phyloP scores from a whole-genome alignment of 2,329 filamentous ascomycete genomes.

The Neocucurbitaria cava region DNA sequence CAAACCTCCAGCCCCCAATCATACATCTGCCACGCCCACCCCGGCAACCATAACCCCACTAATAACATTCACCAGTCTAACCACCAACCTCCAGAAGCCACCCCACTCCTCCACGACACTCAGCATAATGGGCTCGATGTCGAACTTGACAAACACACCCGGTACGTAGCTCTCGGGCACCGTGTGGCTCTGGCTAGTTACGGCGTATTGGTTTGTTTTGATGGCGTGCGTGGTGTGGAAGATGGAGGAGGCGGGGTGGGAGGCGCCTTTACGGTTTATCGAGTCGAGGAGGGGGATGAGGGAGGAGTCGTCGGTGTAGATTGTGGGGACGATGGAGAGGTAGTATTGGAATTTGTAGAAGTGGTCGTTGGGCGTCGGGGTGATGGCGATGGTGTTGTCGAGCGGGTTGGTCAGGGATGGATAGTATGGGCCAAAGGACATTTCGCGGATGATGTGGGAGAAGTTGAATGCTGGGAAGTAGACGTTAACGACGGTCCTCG shows the following conservation, averaged over 20 bases:
- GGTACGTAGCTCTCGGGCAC: conserved; percentile 76
- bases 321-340: conserved; percentile 90
- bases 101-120: conserved; percentile 83
- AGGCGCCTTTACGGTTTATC: conserved; percentile 44
- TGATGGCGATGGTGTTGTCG: conserved; percentile 87
- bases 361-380: conserved; percentile 73
- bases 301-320: conserved; percentile 69
- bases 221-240: conserved; percentile 64
- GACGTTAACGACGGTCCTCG: conserved; percentile 12
- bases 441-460: conserved; percentile 92
- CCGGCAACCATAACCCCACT: conserved; percentile 91
- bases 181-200: conserved; percentile 81
- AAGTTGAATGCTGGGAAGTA: conserved; percentile 82
- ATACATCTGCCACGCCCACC: conserved; percentile 87
- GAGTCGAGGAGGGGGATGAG: conserved; percentile 57
- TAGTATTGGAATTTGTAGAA: conserved; percentile 99
- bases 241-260: conserved; percentile 46
- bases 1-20: conserved; percentile 71
- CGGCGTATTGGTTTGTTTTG: conserved; percentile 96
- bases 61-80: conserved; percentile 89
- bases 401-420: conserved; percentile 92
- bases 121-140: conserved; percentile 93
- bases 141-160: conserved; percentile 97
- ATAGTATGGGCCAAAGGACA: conserved; percentile 97
- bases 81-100: conserved; percentile 74